Percentiles rank a stretch among this genome's conserved stretches.
Evolutionary conservation across 352 stramenopile genomes (phyloP).

Genomic region (Blastocystis sp.): DNA sequence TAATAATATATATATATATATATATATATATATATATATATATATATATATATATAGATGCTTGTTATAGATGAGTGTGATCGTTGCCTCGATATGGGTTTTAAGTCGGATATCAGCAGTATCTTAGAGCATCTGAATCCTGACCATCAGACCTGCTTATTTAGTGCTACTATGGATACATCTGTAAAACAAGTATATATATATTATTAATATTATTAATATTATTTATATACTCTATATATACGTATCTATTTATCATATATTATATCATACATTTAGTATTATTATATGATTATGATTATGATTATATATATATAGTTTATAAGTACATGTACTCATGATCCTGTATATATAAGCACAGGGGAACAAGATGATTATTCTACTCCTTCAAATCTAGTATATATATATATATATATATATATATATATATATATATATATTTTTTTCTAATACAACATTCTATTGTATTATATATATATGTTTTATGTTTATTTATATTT

Average conservation of each 20-base stretch:
- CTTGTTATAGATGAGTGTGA: constrained; percentile 58
- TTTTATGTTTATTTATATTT: background rate
- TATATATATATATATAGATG: too few species aligned
- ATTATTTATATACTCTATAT: too few species aligned
- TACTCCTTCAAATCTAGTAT: constrained; percentile 55
- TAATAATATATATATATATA: too few species aligned
- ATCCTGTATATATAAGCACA: constrained; percentile 86
- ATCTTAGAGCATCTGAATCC: constrained; percentile 53
- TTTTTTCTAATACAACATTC: background rate
- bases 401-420: background rate
- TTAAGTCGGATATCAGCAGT: constrained; percentile 52
- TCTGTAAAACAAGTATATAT: constrained; percentile 55
- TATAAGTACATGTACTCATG: constrained; percentile 69
- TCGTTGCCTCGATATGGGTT: constrained; percentile 55
- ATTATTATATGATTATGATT: too few species aligned
- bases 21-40: too few species aligned
- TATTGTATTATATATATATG: background rate
- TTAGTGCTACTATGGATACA: constrained; percentile 87
- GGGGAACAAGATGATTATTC: constrained; percentile 65
- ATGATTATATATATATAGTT: too few species aligned
- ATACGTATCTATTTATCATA: too few species aligned
- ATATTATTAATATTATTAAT: background rate
- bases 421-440: background rate
- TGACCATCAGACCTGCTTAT: constrained; percentile 79
- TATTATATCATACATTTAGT: too few species aligned